Conservation (phyloP, 805 yeast species). For the Myxozyma melibiosi region DNA sequence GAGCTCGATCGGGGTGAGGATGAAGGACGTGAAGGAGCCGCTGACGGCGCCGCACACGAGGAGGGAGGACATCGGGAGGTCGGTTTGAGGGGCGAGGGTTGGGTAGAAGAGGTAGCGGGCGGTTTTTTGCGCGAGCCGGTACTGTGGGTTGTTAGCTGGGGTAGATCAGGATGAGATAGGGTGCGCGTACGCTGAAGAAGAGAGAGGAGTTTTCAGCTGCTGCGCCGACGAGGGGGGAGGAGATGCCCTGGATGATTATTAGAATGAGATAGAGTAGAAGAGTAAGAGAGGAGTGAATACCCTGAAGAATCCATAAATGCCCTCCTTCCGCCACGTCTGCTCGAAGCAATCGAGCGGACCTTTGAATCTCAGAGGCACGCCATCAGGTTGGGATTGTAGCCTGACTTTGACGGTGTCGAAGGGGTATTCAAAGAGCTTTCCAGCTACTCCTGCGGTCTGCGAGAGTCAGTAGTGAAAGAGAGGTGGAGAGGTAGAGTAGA, state of each 20-base stretch:
- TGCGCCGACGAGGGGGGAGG: constrained; percentile 86
- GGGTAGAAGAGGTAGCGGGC: constrained; percentile 7
- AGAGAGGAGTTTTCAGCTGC: constrained; percentile 84
- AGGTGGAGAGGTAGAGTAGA: too few relatives aligned
- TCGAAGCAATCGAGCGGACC: constrained; percentile 69
- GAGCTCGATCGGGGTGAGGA: constrained; percentile 86
- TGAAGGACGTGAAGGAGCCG: constrained; percentile 79
- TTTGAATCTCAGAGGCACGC: constrained; percentile 49
- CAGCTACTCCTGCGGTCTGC: constrained; percentile 70
- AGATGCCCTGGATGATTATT: constrained; percentile 52
- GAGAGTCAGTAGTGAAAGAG: not conserved
- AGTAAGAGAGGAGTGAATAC: constrained; percentile 34
- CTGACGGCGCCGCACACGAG: constrained; percentile 76
- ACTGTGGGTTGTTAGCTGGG: constrained; percentile 18
- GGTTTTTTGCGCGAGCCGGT: constrained; percentile 14
- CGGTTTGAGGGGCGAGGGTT: not conserved
- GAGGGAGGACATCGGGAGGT: constrained; percentile 49
- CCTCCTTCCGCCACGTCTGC: constrained; percentile 67
- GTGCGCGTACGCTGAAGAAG: constrained; percentile 50
- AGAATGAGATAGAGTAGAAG: not conserved
- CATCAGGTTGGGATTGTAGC: constrained; percentile 71
- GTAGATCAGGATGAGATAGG: constrained; percentile 2
- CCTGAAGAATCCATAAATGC: constrained; percentile 74
- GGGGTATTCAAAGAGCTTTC: constrained; percentile 86
- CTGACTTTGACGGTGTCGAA: constrained; percentile 92